phyloP scores from a whole-genome alignment of 768 basidiomycete species.

The Sistotremastrum niveocremeum region DNA sequence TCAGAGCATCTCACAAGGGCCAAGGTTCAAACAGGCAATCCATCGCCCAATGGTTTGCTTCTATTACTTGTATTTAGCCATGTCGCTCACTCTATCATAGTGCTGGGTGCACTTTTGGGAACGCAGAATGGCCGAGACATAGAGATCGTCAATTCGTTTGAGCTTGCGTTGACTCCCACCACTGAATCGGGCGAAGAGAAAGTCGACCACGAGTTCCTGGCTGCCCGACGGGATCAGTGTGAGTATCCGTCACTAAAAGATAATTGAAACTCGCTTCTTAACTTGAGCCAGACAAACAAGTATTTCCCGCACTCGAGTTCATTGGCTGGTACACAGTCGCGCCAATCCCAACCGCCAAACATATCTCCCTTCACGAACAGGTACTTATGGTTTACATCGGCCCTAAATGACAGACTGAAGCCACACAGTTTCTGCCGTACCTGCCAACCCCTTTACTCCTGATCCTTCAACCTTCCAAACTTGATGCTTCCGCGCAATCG shows the following conservation, averaged over 20 bases:
- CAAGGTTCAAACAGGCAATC: constrained; percentile 53
- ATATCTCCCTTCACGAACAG: constrained; percentile 80
- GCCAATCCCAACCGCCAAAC: constrained; percentile 51
- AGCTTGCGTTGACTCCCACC: constrained; percentile 43
- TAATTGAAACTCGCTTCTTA: no score
- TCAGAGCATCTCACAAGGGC: constrained; percentile 88
- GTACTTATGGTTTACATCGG: constrained; percentile 22
- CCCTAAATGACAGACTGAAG: background rate
- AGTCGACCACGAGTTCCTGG: constrained; percentile 74
- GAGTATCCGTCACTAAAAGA: constrained; percentile 14
- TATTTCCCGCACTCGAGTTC: constrained; percentile 94
- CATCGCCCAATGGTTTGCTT: constrained; percentile 49
- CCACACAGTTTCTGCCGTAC: constrained; percentile 59
- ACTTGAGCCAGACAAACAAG: constrained; percentile 70
- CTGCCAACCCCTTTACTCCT: constrained; percentile 86
- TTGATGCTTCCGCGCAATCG: constrained; percentile 49
- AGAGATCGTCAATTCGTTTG: constrained; percentile 95
- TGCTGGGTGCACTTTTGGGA: constrained; percentile 86
- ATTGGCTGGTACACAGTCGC: constrained; percentile 97
- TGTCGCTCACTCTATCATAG: constrained; percentile 25
- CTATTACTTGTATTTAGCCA: background rate
- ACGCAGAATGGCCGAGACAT: constrained; percentile 91
- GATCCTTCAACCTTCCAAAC: constrained; percentile 44
- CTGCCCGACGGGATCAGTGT: constrained; percentile 83
- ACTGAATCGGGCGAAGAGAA: constrained; percentile 34